phyloP scores from a whole-genome alignment of 345 rosid genomes.

The Lenwebbia sp. region DNA sequence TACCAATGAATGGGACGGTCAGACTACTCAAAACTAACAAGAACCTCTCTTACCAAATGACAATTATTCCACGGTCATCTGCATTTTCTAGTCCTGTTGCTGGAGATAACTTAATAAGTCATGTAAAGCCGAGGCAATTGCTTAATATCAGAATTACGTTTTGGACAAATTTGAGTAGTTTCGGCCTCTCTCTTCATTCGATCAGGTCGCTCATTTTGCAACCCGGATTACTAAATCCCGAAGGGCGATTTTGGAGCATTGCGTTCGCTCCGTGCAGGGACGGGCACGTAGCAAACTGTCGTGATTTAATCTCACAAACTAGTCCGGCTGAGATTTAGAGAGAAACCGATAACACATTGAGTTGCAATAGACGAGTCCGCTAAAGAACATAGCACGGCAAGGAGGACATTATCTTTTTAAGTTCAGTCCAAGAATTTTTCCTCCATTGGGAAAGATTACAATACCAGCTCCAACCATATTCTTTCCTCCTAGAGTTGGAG shows the following conservation, averaged over 20 bases:
- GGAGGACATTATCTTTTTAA: background rate
- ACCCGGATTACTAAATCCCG: background rate
- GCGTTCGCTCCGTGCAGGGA: background rate
- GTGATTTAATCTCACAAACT: background rate
- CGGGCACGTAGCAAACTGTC: background rate
- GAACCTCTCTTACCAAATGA: background rate
- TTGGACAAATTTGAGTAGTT: background rate
- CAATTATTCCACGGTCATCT: background rate
- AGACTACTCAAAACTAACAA: background rate
- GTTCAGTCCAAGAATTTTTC: background rate
- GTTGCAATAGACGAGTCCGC: background rate
- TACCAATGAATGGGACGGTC: background rate
- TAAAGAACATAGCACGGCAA: background rate
- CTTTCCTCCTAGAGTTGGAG: background rate
- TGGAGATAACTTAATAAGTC: background rate
- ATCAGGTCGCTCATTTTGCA: background rate
- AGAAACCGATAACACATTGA: background rate
- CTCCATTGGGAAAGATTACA: background rate
- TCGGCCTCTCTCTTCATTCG: background rate
- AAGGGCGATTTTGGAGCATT: background rate
- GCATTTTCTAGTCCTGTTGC: background rate
- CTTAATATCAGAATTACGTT: background rate
- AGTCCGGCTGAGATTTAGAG: background rate
- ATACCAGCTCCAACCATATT: background rate
- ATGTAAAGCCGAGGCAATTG: background rate